Base-by-base conservation (phyloP, 2,329 filamentous ascomycete species). In the Didymosphaeria variabile region DNA sequence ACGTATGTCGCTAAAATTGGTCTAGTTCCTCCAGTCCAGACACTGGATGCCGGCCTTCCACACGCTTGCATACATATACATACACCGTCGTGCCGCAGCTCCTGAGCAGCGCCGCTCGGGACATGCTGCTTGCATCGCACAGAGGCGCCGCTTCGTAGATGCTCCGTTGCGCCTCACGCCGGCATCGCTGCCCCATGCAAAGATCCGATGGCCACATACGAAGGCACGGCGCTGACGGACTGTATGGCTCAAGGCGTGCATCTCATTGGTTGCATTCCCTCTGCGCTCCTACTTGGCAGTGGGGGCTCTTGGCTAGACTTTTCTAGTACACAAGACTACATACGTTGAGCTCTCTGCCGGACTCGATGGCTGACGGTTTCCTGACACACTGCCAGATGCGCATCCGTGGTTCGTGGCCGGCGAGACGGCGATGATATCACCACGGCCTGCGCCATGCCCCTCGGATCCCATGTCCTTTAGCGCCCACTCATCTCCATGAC, bases 211-310 rank as follows among this genome's bases (percentile, higher is more conserved):
- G 32, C 45, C 8, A 52, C 23, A 53, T 45, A 54, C 34, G 55
- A 32, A 58, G 21, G 32, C 40, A 46, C 29, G 49, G 55, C 46
- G 45, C 23, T 47, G 55, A 45, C 45, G 42, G 53, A 46, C 52
- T 47, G 49, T 52, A 63, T 68, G 66, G 59, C 53, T 58, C 51
- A 59, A 60, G 36, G 47, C 17, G 15, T 47, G 53, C 53, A 57
- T 51, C 51, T 63, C 46, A 61, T 60, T 63, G 55, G 56, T 47
- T 66, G 31, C 55, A 53, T 46, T 36, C 47, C 32, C 38, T 50
- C 55, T 60, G 56, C 46, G 60, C 63, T 60, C 58, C 57, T 62
- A 58, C 62, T 55, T 46, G 17, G 58, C 55, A 50, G 60, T 58
- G 53, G 36, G 49, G 60, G 46, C 57, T 45, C 45, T 47, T 59